Percentiles rank a stretch among this genome's conserved stretches.
Evolutionary conservation across 768 basidiomycete genomes (phyloP).

Genomic region (Mycena vulgaris): DNA sequence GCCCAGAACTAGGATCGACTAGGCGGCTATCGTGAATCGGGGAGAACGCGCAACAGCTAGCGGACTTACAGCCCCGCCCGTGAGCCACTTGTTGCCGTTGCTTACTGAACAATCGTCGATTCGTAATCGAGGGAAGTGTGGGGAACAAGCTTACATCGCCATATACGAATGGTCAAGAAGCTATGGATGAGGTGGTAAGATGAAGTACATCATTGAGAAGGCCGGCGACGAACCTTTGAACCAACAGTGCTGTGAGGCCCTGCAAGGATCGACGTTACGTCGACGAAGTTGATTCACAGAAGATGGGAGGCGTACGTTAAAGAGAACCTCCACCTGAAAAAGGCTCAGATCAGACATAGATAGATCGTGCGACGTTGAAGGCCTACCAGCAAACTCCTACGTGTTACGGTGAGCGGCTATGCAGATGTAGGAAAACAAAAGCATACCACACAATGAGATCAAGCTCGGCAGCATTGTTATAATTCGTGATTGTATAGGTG

Average conservation of each 20-base stretch:
- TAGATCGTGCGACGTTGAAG: background rate
- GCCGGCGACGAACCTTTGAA: conserved; percentile 56
- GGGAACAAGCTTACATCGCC: conserved; percentile 56
- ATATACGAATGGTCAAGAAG: conserved; percentile 63
- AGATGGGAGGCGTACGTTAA: conserved; percentile 55
- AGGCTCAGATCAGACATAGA: conserved; percentile 1
- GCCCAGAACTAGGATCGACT: conserved; percentile 52
- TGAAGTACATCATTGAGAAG: conserved; percentile 17
- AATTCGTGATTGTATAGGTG: conserved; percentile 63
- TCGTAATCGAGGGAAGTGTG: background rate
- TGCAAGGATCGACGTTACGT: conserved; percentile 33
- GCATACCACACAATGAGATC: conserved; percentile 59
- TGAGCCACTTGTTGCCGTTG: conserved; percentile 54
- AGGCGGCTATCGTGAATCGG: background rate
- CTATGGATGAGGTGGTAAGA: conserved; percentile 39
- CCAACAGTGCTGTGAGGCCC: conserved; percentile 64
- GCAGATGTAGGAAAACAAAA: background rate
- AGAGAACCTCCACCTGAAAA: conserved; percentile 61
- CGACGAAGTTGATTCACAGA: background rate
- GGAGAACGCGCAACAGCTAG: background rate
- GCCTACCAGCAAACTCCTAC: conserved; percentile 57
- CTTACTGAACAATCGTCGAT: conserved; percentile 54
- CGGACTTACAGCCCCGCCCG: conserved; percentile 51
- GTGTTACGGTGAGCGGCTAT: background rate
- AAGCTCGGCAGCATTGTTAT: conserved; percentile 47